phyloP scores from a whole-genome alignment of 108 stramenopile genomes.

The Hondaea fermentalgiana region DNA sequence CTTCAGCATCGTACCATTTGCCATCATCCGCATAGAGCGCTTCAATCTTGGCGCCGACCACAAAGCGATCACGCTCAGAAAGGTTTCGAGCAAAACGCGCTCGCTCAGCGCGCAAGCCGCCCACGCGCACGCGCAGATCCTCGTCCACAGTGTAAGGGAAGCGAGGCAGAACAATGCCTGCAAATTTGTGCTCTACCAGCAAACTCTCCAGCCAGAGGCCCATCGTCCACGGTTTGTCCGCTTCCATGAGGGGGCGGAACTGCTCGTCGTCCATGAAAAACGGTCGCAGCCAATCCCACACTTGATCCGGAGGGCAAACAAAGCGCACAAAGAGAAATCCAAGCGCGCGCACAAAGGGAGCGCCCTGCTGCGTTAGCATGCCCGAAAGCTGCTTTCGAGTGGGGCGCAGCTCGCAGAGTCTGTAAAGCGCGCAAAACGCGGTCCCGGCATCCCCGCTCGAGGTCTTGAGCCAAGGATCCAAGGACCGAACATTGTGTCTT shows the following conservation, averaged over 20 bases:
- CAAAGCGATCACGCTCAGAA: background rate
- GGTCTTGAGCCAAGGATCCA: background rate
- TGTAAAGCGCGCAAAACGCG: background rate
- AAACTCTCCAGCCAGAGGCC: background rate
- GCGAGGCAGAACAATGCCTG: background rate
- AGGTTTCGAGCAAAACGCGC: background rate
- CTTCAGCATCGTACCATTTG: background rate
- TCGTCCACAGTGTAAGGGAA: background rate
- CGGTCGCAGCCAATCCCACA: background rate
- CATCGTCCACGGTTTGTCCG: background rate
- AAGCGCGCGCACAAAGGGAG: background rate
- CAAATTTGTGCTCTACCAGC: background rate
- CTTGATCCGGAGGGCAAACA: background rate
- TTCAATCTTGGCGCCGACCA: background rate
- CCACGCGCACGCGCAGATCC: background rate
- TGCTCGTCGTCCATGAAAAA: background rate
- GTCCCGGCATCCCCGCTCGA: background rate
- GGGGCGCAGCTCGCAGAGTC: background rate
- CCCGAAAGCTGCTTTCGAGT: background rate
- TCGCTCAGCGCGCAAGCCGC: background rate
- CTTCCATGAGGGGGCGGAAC: background rate
- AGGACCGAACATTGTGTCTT: background rate
- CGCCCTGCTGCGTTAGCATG: background rate
- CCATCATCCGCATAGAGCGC: background rate
- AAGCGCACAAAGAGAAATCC: conserved; percentile 1